A percentile compares a stretch with the other conserved stretches of the same genome.
These are phyloP conservation scores for Amphirosellinia nigrospora DNA, from an alignment of 495 filamentous ascomycete genomes.

Conservation along the genomic window DNA sequence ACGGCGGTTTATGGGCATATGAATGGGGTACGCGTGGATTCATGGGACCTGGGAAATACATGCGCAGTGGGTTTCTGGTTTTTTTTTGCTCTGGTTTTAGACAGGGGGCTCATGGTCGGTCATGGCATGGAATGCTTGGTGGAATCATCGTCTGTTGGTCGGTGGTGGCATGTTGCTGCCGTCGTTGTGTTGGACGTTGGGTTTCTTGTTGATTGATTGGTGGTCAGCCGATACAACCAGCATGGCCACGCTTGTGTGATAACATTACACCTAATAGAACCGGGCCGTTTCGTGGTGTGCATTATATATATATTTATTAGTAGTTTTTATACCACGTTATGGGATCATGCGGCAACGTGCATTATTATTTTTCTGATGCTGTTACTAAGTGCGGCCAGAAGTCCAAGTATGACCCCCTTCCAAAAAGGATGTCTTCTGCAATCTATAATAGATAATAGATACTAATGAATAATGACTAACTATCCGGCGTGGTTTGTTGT, in stretches of 20 bases:
- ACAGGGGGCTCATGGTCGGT: constrained; percentile 2
- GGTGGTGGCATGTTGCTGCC: neutral
- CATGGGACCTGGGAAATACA: neutral
- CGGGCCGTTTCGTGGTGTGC: neutral
- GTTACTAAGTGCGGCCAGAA: too few species aligned
- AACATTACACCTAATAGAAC: constrained; percentile 3
- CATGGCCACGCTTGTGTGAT: constrained; percentile 5
- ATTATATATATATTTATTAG: neutral
- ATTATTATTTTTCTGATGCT: neutral
- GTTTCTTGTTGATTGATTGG: constrained; percentile 7
- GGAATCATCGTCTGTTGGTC: neutral
- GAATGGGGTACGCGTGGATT: neutral
- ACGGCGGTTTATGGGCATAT: neutral
- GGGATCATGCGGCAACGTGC: neutral
- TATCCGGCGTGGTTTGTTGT: neutral
- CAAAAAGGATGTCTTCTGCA: neutral
- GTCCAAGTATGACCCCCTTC: too few species aligned
- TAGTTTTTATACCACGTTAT: neutral
- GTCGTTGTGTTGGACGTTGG: neutral
- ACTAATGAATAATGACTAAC: neutral
- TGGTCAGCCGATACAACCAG: neutral
- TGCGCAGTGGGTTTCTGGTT: constrained; percentile 8
- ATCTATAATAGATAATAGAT: neutral
- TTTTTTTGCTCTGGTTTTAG: constrained; percentile 10
- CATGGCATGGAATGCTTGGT: constrained; percentile 6